Evolutionary conservation across 805 yeast species (phyloP).

Genomic region (Priceomyces carsonii): DNA sequence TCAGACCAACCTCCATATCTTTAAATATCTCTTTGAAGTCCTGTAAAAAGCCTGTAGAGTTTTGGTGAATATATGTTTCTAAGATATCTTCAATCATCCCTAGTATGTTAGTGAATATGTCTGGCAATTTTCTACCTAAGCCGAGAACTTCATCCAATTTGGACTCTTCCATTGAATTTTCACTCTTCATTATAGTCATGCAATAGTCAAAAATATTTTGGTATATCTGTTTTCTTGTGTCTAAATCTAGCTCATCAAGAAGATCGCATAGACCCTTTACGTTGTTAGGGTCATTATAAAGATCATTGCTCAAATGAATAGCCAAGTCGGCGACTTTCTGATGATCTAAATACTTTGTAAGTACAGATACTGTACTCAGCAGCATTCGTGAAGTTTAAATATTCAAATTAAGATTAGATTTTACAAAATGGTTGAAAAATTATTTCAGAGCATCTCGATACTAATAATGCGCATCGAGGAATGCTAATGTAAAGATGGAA

Average conservation of each 20-base stretch:
- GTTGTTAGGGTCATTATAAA: conserved; percentile 16
- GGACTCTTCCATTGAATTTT: conserved; percentile 3
- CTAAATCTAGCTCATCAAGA: conserved; percentile 19
- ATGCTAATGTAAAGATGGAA: too few relatives aligned
- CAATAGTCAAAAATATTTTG: conserved; percentile 11
- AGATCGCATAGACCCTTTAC: conserved; percentile 26
- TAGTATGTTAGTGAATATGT: conserved; percentile 14
- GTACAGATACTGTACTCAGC: conserved; percentile 17
- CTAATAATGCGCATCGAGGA: too few relatives aligned
- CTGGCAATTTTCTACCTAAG: conserved; percentile 16
- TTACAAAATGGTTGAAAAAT: too few relatives aligned
- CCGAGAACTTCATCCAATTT: conserved; percentile 12
- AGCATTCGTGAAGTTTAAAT: too few relatives aligned
- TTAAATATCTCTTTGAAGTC: conserved; percentile 11
- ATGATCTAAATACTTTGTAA: conserved; percentile 25
- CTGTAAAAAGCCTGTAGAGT: conserved; percentile 16
- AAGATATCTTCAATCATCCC: conserved; percentile 5
- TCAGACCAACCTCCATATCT: not conserved
- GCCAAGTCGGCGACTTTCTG: conserved; percentile 21
- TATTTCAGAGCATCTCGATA: too few relatives aligned
- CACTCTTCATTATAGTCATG: conserved; percentile 3
- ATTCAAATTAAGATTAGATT: too few relatives aligned
- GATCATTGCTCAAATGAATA: conserved; percentile 15
- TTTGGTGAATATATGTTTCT: conserved; percentile 8
- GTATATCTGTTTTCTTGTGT: conserved; percentile 6